Evolutionary conservation across 108 stramenopile genomes (phyloP).

Genomic region (Pseudonitzschia multistriata): DNA sequence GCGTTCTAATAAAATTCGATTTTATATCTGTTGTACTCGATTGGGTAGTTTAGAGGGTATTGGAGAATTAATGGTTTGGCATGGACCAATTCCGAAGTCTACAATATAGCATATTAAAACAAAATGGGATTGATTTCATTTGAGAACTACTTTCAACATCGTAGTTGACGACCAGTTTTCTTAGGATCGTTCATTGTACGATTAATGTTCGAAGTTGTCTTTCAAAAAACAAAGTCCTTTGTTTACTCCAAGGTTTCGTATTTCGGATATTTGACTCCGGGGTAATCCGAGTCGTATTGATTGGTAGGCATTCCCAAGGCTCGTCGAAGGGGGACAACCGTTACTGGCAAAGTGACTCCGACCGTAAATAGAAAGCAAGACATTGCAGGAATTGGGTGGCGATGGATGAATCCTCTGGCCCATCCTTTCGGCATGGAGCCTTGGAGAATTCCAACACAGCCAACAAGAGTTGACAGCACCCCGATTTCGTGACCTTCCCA

Average conservation of each 20-base stretch:
- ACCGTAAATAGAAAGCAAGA: slow-evolving; percentile 49
- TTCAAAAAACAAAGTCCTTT: neutral
- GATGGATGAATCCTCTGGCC: slow-evolving; percentile 72
- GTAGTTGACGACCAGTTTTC: neutral
- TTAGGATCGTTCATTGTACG: neutral
- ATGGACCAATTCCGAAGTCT: neutral
- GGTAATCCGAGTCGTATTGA: slow-evolving; percentile 73
- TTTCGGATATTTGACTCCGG: slow-evolving; percentile 69
- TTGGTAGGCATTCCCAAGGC: slow-evolving; percentile 79
- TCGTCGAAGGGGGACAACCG: slow-evolving; percentile 74
- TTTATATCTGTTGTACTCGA: slow-evolving; percentile 31
- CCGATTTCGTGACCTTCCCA: slow-evolving; percentile 86
- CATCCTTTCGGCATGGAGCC: slow-evolving; percentile 77
- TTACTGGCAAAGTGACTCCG: slow-evolving; percentile 63
- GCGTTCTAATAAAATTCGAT: slow-evolving; percentile 47
- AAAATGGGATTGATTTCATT: neutral
- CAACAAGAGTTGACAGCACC: slow-evolving; percentile 59
- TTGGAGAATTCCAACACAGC: slow-evolving; percentile 60
- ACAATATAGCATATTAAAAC: neutral
- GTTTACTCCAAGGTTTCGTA: slow-evolving; percentile 42
- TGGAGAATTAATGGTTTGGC: neutral
- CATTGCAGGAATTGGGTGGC: slow-evolving; percentile 81
- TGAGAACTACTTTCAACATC: neutral
- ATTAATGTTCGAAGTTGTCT: neutral
- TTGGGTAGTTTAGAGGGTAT: slow-evolving; percentile 13